Conservation (phyloP, 345 rosid genomes). For the Brassica juncea region DNA sequence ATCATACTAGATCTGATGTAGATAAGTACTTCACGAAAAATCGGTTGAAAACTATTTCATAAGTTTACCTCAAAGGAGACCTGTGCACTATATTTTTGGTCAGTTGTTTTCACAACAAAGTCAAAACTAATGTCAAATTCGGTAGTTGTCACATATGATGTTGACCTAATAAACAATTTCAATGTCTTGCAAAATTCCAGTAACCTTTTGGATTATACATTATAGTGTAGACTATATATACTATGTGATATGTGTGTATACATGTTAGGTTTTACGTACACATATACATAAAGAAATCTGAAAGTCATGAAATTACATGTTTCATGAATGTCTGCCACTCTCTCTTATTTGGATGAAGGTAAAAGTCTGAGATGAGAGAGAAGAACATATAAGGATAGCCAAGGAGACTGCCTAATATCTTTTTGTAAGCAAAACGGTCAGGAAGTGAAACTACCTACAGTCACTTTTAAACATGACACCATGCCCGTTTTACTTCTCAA, state of each 20-base stretch:
- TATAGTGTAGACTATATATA: neutral
- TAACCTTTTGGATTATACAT: neutral
- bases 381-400: conserved; percentile 40
- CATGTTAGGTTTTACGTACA: neutral
- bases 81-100: neutral
- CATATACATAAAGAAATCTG: neutral
- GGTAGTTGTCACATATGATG: neutral
- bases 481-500: conserved; percentile 9
- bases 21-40: neutral
- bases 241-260: neutral
- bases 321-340: neutral
- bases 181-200: neutral
- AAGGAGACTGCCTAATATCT: conserved; percentile 36
- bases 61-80: neutral
- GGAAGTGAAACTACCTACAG: neutral
- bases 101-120: neutral
- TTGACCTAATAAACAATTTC: neutral
- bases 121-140: neutral
- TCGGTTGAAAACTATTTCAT: neutral
- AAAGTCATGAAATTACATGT: neutral
- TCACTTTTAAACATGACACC: conserved; percentile 7
- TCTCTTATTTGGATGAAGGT: conserved; percentile 13
- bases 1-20: neutral
- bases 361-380: conserved; percentile 34
- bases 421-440: conserved; percentile 24